A percentile compares a stretch with the other conserved stretches of the same genome.
Evolutionary conservation across 768 basidiomycete species (phyloP).

Genomic region (Rubroboletus satanas): DNA sequence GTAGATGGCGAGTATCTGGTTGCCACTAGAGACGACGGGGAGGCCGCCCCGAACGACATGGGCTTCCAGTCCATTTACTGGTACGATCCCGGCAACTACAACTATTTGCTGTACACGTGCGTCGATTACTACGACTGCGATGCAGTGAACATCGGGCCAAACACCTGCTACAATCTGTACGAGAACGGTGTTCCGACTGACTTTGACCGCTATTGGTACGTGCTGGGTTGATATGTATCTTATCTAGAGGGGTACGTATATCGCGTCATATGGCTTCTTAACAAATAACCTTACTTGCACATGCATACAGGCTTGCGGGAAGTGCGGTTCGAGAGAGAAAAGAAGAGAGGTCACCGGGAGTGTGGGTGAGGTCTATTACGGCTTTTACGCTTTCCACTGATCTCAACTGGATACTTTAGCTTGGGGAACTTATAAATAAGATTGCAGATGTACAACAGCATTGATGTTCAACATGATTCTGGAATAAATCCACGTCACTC

Average conservation of each 20-base stretch:
- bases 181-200: not conserved
- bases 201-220: not conserved
- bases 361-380: not conserved
- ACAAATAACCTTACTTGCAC: not conserved
- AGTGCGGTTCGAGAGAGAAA: not conserved
- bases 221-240: too few relatives aligned
- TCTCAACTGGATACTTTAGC: not conserved
- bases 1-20: too few relatives aligned
- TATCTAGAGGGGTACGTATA: not conserved
- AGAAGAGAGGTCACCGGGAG: too few relatives aligned
- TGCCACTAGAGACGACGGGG: too few relatives aligned
- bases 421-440: not conserved
- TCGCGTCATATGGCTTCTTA: not conserved
- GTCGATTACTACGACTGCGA: not conserved
- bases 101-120: not conserved
- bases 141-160: not conserved
- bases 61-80: not conserved
- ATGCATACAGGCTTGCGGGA: not conserved
- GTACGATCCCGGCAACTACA: not conserved
- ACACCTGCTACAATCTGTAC: not conserved
- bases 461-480: not conserved
- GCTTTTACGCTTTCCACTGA: not conserved
- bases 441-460: not conserved
- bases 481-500: not conserved
- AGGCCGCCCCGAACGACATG: not conserved